Conservation (phyloP, 78 protist species). For the Pelomyxa schiedti region DNA sequence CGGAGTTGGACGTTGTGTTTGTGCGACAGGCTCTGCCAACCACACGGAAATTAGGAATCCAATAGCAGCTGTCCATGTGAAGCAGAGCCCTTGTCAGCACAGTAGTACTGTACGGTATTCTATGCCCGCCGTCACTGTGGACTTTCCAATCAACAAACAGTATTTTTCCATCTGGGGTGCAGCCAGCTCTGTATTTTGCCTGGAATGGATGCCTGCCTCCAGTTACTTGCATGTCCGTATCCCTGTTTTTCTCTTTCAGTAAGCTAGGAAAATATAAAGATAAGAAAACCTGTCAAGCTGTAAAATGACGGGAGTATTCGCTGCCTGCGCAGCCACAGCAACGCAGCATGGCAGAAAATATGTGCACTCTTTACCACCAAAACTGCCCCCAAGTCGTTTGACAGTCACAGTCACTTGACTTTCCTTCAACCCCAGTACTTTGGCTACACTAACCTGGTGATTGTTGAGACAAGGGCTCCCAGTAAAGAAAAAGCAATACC, state of each 20-base stretch:
- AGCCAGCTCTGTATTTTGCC: slow-evolving; percentile 55
- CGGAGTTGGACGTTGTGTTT: slow-evolving; percentile 85
- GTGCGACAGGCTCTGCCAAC: slow-evolving; percentile 61
- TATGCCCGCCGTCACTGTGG: slow-evolving; percentile 70
- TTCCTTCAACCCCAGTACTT: slow-evolving; percentile 60
- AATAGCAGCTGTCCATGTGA: slow-evolving; percentile 75
- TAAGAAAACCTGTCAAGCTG: slow-evolving; percentile 61
- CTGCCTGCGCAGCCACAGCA: slow-evolving; percentile 24
- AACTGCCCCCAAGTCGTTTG: slow-evolving; percentile 93
- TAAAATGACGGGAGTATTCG: slow-evolving; percentile 51
- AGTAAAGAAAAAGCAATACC: slow-evolving; percentile 8
- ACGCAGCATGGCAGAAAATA: slow-evolving; percentile 33
- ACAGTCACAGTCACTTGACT: slow-evolving; percentile 31
- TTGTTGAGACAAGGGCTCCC: no score
- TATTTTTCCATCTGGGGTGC: slow-evolving; percentile 32
- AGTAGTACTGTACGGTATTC: slow-evolving; percentile 47
- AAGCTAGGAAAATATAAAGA: no score
- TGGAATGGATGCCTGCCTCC: slow-evolving; percentile 83
- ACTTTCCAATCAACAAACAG: slow-evolving; percentile 15
- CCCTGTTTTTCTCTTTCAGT: slow-evolving; percentile 54
- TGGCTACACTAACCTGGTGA: slow-evolving; percentile 23
- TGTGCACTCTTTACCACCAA: slow-evolving; percentile 95
- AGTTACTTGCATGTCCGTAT: slow-evolving; percentile 65
- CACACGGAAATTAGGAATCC: slow-evolving; percentile 55
- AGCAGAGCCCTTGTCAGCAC: slow-evolving; percentile 71